phyloP scores from a whole-genome alignment of 176 grass and related monocot genomes.

The Pontederia paniculata region DNA sequence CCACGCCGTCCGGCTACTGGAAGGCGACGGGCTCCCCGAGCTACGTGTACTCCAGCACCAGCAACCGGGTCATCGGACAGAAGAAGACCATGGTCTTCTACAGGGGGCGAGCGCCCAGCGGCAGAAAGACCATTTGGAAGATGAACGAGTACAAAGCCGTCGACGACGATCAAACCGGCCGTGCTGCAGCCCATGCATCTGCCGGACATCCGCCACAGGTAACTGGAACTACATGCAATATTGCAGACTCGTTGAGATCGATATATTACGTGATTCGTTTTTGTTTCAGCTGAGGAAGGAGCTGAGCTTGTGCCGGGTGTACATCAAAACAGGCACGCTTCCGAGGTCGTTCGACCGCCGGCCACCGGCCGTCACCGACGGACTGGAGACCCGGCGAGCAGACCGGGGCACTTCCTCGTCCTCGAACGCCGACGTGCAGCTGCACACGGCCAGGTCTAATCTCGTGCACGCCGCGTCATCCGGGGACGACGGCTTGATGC shows the following conservation, averaged over 20 bases:
- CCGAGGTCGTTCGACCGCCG: slow-evolving; percentile 58
- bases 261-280: neutral
- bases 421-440: too few species aligned
- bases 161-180: too few species aligned
- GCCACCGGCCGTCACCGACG: slow-evolving; percentile 1
- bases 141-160: slow-evolving; percentile 74
- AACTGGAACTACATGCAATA: neutral
- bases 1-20: slow-evolving; percentile 61
- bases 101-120: slow-evolving; percentile 36
- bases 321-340: slow-evolving; percentile 38
- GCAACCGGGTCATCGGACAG: slow-evolving; percentile 29
- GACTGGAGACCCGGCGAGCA: neutral
- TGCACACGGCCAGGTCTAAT: too few species aligned
- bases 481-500: too few species aligned
- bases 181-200: too few species aligned
- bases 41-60: slow-evolving; percentile 15
- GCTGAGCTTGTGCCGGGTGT: slow-evolving; percentile 58
- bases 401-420: neutral
- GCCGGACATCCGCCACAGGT: neutral
- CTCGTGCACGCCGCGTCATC: too few species aligned
- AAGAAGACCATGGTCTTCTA: slow-evolving; percentile 90
- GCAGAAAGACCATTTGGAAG: slow-evolving; percentile 61
- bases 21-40: slow-evolving; percentile 60
- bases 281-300: slow-evolving; percentile 39
- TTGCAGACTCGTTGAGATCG: neutral